phyloP scores from a whole-genome alignment of 257 asterid species.

The Solanum lycopersicoides region DNA sequence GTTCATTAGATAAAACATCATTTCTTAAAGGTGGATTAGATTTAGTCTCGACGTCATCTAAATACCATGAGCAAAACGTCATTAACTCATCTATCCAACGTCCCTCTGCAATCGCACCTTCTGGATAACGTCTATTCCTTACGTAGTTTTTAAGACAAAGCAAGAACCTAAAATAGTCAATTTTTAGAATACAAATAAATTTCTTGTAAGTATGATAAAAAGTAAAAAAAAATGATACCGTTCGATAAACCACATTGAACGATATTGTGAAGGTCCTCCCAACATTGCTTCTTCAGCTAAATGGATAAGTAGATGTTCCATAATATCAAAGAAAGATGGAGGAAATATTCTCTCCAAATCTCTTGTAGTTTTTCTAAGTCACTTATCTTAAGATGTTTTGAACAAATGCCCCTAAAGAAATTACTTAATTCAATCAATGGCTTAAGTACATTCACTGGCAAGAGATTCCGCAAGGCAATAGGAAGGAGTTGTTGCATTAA shows the following conservation, averaged over 20 bases:
- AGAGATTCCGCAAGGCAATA: not conserved
- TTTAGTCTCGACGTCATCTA: too few relatives aligned
- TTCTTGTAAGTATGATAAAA: not conserved
- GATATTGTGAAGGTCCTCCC: not conserved
- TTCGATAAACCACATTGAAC: not conserved
- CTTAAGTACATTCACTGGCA: not conserved
- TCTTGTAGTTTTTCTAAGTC: not conserved
- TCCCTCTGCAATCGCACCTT: too few relatives aligned
- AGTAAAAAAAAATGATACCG: not conserved
- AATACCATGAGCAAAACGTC: too few relatives aligned
- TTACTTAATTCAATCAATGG: not conserved
- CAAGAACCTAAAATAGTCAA: not conserved
- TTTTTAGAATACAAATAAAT: too few relatives aligned
- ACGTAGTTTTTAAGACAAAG: too few relatives aligned
- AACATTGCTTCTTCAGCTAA: not conserved
- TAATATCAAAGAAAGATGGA: not conserved
- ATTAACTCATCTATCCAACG: too few relatives aligned
- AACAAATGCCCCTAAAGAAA: not conserved
- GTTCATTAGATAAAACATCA: too few relatives aligned
- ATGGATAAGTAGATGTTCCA: not conserved
- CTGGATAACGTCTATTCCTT: too few relatives aligned
- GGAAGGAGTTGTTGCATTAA: too few relatives aligned
- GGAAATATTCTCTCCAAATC: not conserved
- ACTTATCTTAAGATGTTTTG: not conserved
- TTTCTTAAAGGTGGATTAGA: too few relatives aligned